phyloP scores from a whole-genome alignment of 2,329 filamentous ascomycete genomes.

The Ascomycota sp. region DNA sequence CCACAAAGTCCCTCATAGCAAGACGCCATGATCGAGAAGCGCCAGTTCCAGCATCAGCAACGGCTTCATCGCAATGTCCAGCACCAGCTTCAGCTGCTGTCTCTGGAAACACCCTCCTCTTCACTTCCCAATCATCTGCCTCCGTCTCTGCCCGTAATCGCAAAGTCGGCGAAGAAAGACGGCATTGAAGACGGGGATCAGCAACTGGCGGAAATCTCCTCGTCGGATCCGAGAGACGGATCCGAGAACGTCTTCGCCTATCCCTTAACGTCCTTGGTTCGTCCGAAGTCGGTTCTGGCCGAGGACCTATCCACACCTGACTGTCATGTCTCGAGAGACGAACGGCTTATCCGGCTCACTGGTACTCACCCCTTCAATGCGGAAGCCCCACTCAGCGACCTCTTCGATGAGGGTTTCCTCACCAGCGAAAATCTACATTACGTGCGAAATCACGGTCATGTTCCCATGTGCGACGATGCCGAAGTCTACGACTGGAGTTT shows the following conservation, averaged over 20 bases:
- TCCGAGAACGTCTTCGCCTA: conserved; percentile 13
- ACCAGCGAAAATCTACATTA: conserved; percentile 79
- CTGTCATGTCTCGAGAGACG: conserved; percentile 55
- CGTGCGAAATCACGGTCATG: conserved; percentile 71
- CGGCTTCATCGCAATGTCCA: too few species aligned
- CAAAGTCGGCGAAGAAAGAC: too few species aligned
- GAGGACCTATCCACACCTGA: conserved; percentile 70
- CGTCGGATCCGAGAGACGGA: too few species aligned
- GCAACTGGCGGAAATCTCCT: too few species aligned
- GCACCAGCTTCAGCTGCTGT: too few species aligned
- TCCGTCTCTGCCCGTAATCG: too few species aligned
- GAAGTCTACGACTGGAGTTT: conserved; percentile 64
- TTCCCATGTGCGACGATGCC: conserved; percentile 51
- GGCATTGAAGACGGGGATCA: too few species aligned
- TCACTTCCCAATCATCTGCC: too few species aligned
- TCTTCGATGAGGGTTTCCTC: conserved; percentile 64
- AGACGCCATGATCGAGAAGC: too few species aligned
- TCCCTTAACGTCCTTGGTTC: conserved; percentile 45
- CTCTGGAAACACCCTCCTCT: too few species aligned
- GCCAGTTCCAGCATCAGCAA: too few species aligned
- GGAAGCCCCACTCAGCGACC: conserved; percentile 55
- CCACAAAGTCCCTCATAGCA: too few species aligned
- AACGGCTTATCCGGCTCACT: conserved; percentile 63
- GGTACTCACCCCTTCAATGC: conserved; percentile 82
- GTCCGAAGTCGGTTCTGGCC: conserved; percentile 39